Base-by-base conservation (phyloP, 176 grass and related monocot species). In the Aegilops longissima region DNA sequence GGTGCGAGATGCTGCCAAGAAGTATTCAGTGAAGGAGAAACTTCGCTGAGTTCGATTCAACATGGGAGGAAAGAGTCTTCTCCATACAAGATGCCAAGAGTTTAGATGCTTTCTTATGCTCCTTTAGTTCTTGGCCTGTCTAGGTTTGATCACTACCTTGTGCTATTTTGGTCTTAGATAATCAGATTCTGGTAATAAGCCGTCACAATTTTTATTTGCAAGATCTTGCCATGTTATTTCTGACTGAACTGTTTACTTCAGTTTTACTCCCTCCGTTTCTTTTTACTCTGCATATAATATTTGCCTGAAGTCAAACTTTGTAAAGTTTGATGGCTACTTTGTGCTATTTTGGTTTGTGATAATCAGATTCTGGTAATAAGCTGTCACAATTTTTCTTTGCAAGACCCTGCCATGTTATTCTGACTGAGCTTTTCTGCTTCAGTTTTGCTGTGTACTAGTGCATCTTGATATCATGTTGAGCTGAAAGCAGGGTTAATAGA, bases 111-210 rank as follows among this genome's bases (percentile, higher is more conserved):
- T 74, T 74, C 71, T 49, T 74, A 27, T 74, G 71, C 40, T 74
- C n/a, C 71, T 54, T 54, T 54, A 54, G 49, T 44, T 74, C 40
- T 49, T 74, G 40, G 71, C 12, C 23, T 70, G 12, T 49, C 71
- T 74, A 47, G 40, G 14, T 74, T 47, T 73, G n/a, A 12, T 73
- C 3, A 45, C n/a, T 45, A 54, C 51, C 7, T 74, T 42, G n/a
- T 74, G 71, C 40, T 29, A 74, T 29, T 74, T 29, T 74, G 23
- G 40, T 6, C 42, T 74, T 1, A 2, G 5, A 74, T 74, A 74
- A 74, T 74, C 71, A 74, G 71, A 25, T 29, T 74, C 71, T 74
- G 71, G 71, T 74, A 74, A 74, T 74, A 49, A 74, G 24, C 71
- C 1, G 71, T 17, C 12, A 49, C 71, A 29, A 25, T 25, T 74